A percentile compares a stretch with the other conserved stretches of the same genome.
Evolutionary conservation across 345 rosid genomes (phyloP).

Genomic region (thale cress (Arabidopsis thaliana)): DNA sequence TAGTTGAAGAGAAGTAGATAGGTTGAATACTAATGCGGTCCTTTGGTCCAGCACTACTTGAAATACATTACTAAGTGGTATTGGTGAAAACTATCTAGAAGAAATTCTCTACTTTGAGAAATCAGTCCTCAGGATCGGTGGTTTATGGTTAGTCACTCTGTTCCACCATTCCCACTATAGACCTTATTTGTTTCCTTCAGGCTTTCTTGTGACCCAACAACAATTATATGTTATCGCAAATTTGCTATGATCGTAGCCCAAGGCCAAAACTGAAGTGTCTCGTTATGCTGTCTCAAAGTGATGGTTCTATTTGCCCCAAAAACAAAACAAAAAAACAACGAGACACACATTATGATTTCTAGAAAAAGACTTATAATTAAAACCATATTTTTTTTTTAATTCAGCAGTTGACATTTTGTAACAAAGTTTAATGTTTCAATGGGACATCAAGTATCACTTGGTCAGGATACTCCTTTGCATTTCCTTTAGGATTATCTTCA

Average conservation of each 20-base stretch:
- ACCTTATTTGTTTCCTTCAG: background rate
- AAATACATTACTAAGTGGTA: too few species aligned
- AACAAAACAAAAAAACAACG: background rate
- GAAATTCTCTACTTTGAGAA: background rate
- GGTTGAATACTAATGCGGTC: background rate
- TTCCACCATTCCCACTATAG: background rate
- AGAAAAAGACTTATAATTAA: background rate
- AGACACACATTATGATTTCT: background rate
- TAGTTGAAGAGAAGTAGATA: background rate
- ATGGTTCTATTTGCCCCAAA: background rate
- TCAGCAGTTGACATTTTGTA: constrained; percentile 24
- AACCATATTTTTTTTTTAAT: background rate
- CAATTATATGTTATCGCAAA: background rate
- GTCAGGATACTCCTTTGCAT: constrained; percentile 56
- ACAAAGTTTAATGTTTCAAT: constrained; percentile 17
- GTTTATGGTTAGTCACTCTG: background rate
- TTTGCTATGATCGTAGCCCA: background rate
- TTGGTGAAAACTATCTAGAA: too few species aligned
- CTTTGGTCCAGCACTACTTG: background rate
- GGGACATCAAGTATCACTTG: constrained; percentile 48
- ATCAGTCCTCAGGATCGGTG: background rate
- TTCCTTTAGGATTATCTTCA: constrained; percentile 63
- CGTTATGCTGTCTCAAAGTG: background rate
- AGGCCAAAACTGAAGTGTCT: background rate
- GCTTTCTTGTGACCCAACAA: background rate